These are phyloP conservation scores for Fonsecaea pugnacius DNA, from an alignment of 2,329 filamentous ascomycete species.

Conservation along the genomic window DNA sequence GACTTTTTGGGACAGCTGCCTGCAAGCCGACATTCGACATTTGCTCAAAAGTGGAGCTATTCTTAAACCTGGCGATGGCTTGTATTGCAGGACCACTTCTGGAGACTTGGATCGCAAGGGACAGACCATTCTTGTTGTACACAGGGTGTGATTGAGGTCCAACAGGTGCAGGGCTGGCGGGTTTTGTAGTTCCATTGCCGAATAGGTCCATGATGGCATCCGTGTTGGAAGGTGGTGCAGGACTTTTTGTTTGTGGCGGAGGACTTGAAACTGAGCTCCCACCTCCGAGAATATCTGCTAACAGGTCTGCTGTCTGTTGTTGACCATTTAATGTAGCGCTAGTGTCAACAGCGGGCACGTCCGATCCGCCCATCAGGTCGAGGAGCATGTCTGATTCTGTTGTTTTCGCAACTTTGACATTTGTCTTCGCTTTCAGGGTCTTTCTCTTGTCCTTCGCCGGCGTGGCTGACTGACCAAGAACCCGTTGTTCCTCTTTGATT, in stretches of 20 bases:
- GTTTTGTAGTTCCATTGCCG: conserved; percentile 47
- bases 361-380: conserved; percentile 86
- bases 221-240: conserved; percentile 64
- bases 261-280: conserved; percentile 61
- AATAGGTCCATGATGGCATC: conserved; percentile 93
- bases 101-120: conserved; percentile 80
- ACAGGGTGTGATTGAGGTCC: conserved; percentile 65
- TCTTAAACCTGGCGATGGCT: conserved; percentile 81
- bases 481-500: conserved; percentile 91
- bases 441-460: conserved; percentile 64
- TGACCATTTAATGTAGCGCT: conserved; percentile 60
- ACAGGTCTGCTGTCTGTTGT: conserved; percentile 78
- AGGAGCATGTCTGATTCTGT: conserved; percentile 83
- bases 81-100: conserved; percentile 73
- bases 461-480: conserved; percentile 75
- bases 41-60: conserved; percentile 67
- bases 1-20: conserved; percentile 93
- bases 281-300: conserved; percentile 88
- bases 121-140: conserved; percentile 84
- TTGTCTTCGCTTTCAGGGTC: conserved; percentile 72
- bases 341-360: conserved; percentile 63
- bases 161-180: conserved; percentile 52
- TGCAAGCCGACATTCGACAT: conserved; percentile 82
- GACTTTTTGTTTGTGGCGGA: conserved; percentile 55
- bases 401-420: conserved; percentile 75